Conservation (phyloP, 2,329 filamentous ascomycete genomes). For the Paecilomyces niveus region DNA sequence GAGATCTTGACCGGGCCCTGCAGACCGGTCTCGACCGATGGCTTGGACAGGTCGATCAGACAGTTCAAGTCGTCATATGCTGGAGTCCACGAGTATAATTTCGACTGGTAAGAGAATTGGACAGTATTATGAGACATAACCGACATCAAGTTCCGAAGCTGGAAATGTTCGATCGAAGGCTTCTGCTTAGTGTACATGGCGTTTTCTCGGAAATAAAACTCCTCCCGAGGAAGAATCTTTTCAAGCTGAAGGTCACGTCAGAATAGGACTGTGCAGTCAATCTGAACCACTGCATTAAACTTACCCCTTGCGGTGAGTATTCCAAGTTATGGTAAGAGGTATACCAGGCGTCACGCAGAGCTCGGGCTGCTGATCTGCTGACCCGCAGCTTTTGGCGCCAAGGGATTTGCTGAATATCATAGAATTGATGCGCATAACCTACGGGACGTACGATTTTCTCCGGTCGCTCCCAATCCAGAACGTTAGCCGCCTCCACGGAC, state of each 20-base stretch:
- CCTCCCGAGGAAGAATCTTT: slow-evolving; percentile 29
- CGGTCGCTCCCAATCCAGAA: slow-evolving; percentile 28
- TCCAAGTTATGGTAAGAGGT: slow-evolving; percentile 34
- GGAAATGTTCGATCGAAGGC: slow-evolving; percentile 50
- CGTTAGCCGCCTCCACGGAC: slow-evolving; percentile 22
- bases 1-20: slow-evolving; percentile 41
- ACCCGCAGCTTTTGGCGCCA: slow-evolving; percentile 32
- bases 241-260: slow-evolving; percentile 16
- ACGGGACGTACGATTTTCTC: slow-evolving; percentile 24
- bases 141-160: slow-evolving; percentile 52
- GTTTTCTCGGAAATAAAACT: slow-evolving; percentile 42
- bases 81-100: slow-evolving; percentile 45
- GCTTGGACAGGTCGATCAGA: slow-evolving; percentile 44
- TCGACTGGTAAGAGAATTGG: slow-evolving; percentile 45
- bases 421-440: slow-evolving; percentile 18
- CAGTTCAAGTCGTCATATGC: slow-evolving; percentile 34
- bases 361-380: slow-evolving; percentile 28
- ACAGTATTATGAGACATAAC: slow-evolving; percentile 49
- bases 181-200: slow-evolving; percentile 44
- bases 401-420: slow-evolving; percentile 36
- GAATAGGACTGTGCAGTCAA: background rate
- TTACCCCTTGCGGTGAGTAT: slow-evolving; percentile 16
- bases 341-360: slow-evolving; percentile 34
- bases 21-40: slow-evolving; percentile 28
- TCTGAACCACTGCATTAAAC: background rate